Evolutionary conservation across 2,329 filamentous ascomycete species (phyloP).

Genomic region (Talaromyces sp.): DNA sequence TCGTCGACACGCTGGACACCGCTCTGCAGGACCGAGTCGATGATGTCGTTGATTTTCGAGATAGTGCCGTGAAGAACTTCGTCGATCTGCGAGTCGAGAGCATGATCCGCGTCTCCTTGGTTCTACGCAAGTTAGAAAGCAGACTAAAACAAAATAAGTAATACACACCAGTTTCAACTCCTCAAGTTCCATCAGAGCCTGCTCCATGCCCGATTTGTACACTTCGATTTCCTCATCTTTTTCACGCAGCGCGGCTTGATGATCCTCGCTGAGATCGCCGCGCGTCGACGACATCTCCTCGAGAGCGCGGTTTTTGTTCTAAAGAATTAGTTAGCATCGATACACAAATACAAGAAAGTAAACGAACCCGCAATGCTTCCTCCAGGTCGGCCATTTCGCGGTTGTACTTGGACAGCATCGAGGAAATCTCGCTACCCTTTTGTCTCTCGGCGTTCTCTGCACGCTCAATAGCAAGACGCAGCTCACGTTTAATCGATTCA

Average conservation of each 20-base stretch:
- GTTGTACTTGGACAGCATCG: constrained; percentile 93
- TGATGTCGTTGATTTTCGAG: constrained; percentile 92
- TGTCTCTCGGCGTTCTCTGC: constrained; percentile 86
- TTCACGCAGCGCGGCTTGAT: constrained; percentile 78
- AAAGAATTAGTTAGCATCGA: constrained; percentile 17
- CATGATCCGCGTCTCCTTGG: constrained; percentile 69
- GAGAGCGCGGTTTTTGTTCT: constrained; percentile 79
- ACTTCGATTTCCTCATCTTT: constrained; percentile 98
- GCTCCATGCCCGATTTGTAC: constrained; percentile 96
- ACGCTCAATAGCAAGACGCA: constrained; percentile 84
- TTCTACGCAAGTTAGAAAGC: constrained; percentile 36
- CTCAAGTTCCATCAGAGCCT: constrained; percentile 86
- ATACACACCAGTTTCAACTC: constrained; percentile 61
- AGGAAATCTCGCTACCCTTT: constrained; percentile 92
- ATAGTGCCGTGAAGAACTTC: constrained; percentile 79
- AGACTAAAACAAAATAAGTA: neutral
- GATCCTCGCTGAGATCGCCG: constrained; percentile 74
- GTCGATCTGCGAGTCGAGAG: constrained; percentile 85
- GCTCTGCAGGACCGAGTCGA: constrained; percentile 90
- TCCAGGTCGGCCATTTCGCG: constrained; percentile 95
- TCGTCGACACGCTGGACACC: constrained; percentile 93
- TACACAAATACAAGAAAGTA: neutral
- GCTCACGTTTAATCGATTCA: constrained; percentile 88
- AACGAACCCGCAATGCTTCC: constrained; percentile 63
- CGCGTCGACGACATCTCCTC: constrained; percentile 76